phyloP scores from a whole-genome alignment of 2,329 filamentous ascomycete species.

The Drechslera avenae region DNA sequence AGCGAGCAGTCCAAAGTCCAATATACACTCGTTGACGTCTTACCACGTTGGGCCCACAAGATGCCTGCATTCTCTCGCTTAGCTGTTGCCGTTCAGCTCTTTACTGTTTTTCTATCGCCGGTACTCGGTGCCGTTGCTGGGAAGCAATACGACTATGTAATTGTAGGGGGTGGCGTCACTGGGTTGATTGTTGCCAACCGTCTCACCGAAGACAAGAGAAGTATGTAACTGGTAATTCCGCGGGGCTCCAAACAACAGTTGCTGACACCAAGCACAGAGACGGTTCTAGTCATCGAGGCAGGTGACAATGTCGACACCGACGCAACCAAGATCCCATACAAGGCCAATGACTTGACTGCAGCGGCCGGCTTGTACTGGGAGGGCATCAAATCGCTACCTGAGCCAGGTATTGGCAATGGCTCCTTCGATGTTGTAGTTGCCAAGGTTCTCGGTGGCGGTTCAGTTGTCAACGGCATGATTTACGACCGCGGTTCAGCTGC shows the following conservation, averaged over 20 bases:
- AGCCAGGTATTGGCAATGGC: slow-evolving; percentile 27
- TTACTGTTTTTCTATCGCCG: slow-evolving; percentile 27
- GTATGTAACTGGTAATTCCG: slow-evolving; percentile 11
- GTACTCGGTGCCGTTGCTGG: slow-evolving; percentile 19
- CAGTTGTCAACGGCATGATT: slow-evolving; percentile 46
- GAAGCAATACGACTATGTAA: slow-evolving; percentile 38
- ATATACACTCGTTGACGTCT: slow-evolving; percentile 25
- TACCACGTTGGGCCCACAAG: slow-evolving; percentile 16
- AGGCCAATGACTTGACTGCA: slow-evolving; percentile 31
- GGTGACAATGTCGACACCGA: slow-evolving; percentile 32
- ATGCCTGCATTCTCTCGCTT: slow-evolving; percentile 36
- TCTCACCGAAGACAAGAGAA: slow-evolving; percentile 30
- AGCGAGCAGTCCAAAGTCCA: slow-evolving; percentile 1
- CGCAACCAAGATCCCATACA: slow-evolving; percentile 34
- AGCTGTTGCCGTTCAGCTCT: slow-evolving; percentile 31
- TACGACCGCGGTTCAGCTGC: slow-evolving; percentile 41
- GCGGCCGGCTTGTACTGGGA: slow-evolving; percentile 29
- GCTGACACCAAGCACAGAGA: slow-evolving; percentile 19
- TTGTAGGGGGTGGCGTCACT: slow-evolving; percentile 40
- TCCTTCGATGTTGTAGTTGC: slow-evolving; percentile 31
- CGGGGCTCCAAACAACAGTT: background rate
- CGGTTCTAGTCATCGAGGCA: slow-evolving; percentile 35
- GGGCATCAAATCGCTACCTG: slow-evolving; percentile 27
- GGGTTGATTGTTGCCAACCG: slow-evolving; percentile 39
- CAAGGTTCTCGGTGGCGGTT: slow-evolving; percentile 37